Evolutionary conservation across 305 asterid species (phyloP).

Genomic region (Nicotiana rustica): DNA sequence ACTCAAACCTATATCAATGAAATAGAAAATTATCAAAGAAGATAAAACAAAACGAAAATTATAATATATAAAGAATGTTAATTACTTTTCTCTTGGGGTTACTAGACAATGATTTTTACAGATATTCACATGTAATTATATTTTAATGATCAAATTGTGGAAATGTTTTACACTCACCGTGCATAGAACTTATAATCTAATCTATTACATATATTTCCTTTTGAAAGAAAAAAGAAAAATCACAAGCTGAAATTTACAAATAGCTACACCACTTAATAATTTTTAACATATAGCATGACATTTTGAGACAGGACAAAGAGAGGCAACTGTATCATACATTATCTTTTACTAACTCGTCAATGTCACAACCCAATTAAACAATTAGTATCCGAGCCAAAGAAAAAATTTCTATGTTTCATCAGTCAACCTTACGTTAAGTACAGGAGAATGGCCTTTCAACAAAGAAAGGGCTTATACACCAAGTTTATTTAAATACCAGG

Average conservation of each 20-base stretch:
- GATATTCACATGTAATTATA: neutral
- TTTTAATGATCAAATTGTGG: neutral
- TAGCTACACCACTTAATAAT: neutral
- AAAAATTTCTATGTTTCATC: neutral
- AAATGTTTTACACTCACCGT: neutral
- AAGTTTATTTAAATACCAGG: neutral
- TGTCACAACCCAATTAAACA: neutral
- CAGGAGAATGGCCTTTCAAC: constrained; percentile 9
- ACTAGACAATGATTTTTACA: neutral
- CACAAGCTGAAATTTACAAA: neutral
- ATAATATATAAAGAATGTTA: too few species aligned
- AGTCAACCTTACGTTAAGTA: neutral
- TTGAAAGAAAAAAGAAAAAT: neutral
- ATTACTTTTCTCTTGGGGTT: neutral
- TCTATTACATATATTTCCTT: neutral
- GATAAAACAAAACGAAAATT: neutral
- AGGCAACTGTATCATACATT: neutral
- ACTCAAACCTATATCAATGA: constrained; percentile 49
- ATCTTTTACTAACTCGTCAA: neutral
- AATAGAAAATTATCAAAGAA: neutral
- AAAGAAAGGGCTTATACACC: neutral
- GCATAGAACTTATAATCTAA: neutral
- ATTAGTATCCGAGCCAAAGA: neutral
- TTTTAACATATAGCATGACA: neutral
- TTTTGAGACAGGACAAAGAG: neutral